Evolutionary conservation across 768 basidiomycete species (phyloP), one percentile per base, ranked within the genome.

Genomic region (Omphalotus guepiniiformis): DNA sequence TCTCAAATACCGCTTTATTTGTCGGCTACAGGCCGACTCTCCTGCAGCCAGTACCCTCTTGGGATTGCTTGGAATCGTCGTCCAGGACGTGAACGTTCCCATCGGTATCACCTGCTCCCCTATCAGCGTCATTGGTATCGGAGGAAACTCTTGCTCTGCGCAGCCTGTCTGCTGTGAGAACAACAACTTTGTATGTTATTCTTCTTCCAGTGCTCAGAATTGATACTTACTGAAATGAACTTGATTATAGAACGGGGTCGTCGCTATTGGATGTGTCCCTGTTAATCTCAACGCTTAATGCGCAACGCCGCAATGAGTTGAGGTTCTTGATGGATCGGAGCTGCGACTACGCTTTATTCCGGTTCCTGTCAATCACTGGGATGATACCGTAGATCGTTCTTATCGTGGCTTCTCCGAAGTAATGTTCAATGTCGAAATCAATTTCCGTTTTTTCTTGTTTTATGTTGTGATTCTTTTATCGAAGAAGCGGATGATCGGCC

Each of bases 101-200:
- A 18, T 47, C 13, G 46, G 46, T 15, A n/a, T 47, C 6, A 30
- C 36, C 37, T 47, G 46, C 46, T 26, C 25, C 7, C 46, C 46
- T 18, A 47, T 47, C 37, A 47, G 36, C 26, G 46, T 47, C 46
- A 39, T 47, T 29, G 46, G 46, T 28, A n/a, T 32, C n/a, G 30
- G 30, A 9, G 30, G 30, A 32, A n/a, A 32, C 30, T 32, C 30
- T 32, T 32, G 30, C 30, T 32, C 30, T 9, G 30, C 30, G 9
- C 9, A 32, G 9, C 30, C 30, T 32, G 30, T 32, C n/a, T 32
- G 30, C 30, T 32, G 30, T 32, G 30, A 32, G n/a, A n/a, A 32
- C 30, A 32, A 32, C 30, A 32, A n/a, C 30, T 32, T 32, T n/a
- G 30, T 32, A 9, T 9, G 30, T 32, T 9, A n/a, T n/a, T n/a